These are phyloP conservation scores for Paecilomyces niveus DNA, from an alignment of 2,329 filamentous ascomycete species.

Conservation along the genomic window DNA sequence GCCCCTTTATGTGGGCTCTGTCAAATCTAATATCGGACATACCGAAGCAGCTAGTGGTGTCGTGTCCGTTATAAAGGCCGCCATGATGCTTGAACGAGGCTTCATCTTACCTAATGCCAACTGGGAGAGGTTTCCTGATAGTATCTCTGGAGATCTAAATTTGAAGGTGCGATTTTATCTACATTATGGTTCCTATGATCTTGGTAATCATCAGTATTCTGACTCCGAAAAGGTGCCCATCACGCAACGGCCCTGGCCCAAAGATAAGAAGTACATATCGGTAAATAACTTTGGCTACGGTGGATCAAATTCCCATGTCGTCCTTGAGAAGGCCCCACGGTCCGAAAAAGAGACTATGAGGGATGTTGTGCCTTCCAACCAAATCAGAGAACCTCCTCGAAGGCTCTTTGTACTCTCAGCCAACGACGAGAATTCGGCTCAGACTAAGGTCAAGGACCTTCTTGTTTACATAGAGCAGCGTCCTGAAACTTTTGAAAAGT, in stretches of 20 bases:
- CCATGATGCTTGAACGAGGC: too few species aligned
- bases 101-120: too few species aligned
- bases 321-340: slow-evolving; percentile 14
- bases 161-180: too few species aligned
- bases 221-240: background rate
- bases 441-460: slow-evolving; percentile 14
- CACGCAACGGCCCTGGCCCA: slow-evolving; percentile 24
- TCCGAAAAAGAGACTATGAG: slow-evolving; percentile 2
- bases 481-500: slow-evolving; percentile 17
- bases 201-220: too few species aligned
- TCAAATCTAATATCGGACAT: too few species aligned
- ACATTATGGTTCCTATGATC: too few species aligned
- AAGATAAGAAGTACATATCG: slow-evolving; percentile 16
- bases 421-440: slow-evolving; percentile 18
- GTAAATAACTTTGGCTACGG: slow-evolving; percentile 22
- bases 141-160: too few species aligned
- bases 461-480: slow-evolving; percentile 21
- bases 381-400: slow-evolving; percentile 7
- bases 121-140: too few species aligned
- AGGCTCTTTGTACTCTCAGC: slow-evolving; percentile 14
- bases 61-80: too few species aligned
- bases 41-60: too few species aligned
- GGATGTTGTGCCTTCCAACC: slow-evolving; percentile 2
- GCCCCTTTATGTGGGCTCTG: too few species aligned
- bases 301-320: slow-evolving; percentile 22